A percentile compares a stretch with the other conserved stretches of the same genome.
phyloP scores from a whole-genome alignment of 148 eudicot species.

The Amaranthus hypochondriacus region DNA sequence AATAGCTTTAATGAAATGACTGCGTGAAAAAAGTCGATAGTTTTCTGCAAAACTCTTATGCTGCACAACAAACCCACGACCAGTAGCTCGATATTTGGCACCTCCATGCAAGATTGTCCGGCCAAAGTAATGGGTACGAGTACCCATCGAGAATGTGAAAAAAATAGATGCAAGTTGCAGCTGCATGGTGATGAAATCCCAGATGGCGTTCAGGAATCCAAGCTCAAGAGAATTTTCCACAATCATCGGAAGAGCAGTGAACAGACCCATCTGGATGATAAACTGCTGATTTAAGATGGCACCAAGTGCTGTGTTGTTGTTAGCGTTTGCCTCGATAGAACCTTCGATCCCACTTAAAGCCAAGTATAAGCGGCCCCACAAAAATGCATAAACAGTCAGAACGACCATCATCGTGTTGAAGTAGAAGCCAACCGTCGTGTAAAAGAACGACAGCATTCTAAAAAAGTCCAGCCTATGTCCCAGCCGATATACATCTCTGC shows the following conservation, averaged over 20 bases:
- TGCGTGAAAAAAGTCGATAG: slow-evolving; percentile 77
- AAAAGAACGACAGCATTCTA: slow-evolving; percentile 82
- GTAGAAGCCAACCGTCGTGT: slow-evolving; percentile 86
- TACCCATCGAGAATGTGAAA: slow-evolving; percentile 89
- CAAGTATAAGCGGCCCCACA: slow-evolving; percentile 84
- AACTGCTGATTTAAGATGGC: slow-evolving; percentile 83
- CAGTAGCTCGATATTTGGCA: slow-evolving; percentile 90
- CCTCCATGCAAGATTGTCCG: slow-evolving; percentile 93
- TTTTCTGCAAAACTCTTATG: slow-evolving; percentile 84
- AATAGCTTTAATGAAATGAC: slow-evolving; percentile 90
- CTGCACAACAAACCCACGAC: slow-evolving; percentile 94
- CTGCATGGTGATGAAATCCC: slow-evolving; percentile 92
- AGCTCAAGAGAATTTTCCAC: slow-evolving; percentile 82
- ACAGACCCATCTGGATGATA: slow-evolving; percentile 75
- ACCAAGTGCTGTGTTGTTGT: slow-evolving; percentile 64
- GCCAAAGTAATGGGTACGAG: slow-evolving; percentile 86
- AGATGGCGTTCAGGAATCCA: slow-evolving; percentile 72
- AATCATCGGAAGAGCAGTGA: slow-evolving; percentile 88
- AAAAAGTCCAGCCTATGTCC: slow-evolving; percentile 92
- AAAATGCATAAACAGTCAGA: slow-evolving; percentile 80
- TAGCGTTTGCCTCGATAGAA: slow-evolving; percentile 30
- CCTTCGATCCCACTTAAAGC: slow-evolving; percentile 81
- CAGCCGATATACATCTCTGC: slow-evolving; percentile 85
- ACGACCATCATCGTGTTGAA: slow-evolving; percentile 82
- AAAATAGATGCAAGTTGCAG: slow-evolving; percentile 81